Conservation (phyloP, 768 basidiomycete genomes). For the Auricularia auricula-judae region DNA sequence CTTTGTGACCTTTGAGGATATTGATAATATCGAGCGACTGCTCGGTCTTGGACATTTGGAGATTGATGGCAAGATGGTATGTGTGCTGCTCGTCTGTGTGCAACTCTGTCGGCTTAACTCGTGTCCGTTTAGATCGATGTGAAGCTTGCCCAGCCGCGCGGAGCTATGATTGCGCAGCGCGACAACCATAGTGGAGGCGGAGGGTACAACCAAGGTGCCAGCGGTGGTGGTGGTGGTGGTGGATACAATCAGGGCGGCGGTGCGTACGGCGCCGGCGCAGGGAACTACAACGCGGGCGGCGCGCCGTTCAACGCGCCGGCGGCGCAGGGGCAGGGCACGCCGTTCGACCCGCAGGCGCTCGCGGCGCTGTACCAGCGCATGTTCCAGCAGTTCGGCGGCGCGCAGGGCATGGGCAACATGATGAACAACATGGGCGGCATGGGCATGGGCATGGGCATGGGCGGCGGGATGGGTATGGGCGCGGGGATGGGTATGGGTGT, state of each 20-base stretch:
- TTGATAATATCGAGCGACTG: slow-evolving; percentile 80
- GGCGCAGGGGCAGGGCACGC: slow-evolving; percentile 22
- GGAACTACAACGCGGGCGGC: slow-evolving; percentile 14
- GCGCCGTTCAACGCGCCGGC: slow-evolving; percentile 14
- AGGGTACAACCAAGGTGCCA: slow-evolving; percentile 5
- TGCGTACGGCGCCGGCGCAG: slow-evolving; percentile 11
- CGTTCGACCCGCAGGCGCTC: slow-evolving; percentile 88
- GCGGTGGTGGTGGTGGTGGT: slow-evolving; percentile 12
- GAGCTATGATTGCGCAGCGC: slow-evolving; percentile 17
- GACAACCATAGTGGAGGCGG: slow-evolving; percentile 17
- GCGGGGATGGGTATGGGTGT: neutral
- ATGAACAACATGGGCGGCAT: slow-evolving; percentile 22
- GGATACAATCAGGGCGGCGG: slow-evolving; percentile 6
- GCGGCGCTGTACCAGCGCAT: slow-evolving; percentile 91
- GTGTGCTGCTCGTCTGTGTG: too few species aligned
- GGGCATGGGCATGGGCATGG: slow-evolving; percentile 40
- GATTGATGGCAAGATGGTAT: slow-evolving; percentile 89
- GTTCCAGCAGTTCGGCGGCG: slow-evolving; percentile 72
- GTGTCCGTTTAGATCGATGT: slow-evolving; percentile 70
- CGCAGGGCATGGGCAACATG: slow-evolving; percentile 24
- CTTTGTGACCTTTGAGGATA: slow-evolving; percentile 86
- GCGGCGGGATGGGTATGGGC: slow-evolving; percentile 20
- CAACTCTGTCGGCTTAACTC: too few species aligned
- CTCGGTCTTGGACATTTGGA: slow-evolving; percentile 82
- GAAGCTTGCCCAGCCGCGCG: slow-evolving; percentile 85